Conservation (phyloP, 2,329 filamentous ascomycete species). For the Sarocladium oryzae region DNA sequence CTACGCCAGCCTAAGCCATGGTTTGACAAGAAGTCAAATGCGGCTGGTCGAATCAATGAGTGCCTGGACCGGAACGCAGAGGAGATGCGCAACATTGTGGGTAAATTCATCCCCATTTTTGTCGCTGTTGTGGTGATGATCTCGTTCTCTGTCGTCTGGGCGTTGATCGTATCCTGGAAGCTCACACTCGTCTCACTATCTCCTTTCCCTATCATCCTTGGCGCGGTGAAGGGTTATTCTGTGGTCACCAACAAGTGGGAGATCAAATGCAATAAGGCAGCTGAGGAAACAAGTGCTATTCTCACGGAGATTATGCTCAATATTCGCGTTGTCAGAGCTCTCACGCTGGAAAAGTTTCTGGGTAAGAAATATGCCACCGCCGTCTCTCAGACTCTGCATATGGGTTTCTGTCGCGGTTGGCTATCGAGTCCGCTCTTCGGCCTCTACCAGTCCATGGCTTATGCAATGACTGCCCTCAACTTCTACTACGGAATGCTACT, state of each 20-base stretch:
- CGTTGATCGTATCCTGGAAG: slow-evolving; percentile 68
- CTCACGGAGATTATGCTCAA: slow-evolving; percentile 72
- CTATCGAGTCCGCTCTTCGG: slow-evolving; percentile 70
- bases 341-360: slow-evolving; percentile 71
- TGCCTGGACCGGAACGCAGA: slow-evolving; percentile 77
- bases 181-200: slow-evolving; percentile 71
- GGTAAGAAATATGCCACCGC: slow-evolving; percentile 51
- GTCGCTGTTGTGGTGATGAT: slow-evolving; percentile 64
- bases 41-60: slow-evolving; percentile 56
- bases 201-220: slow-evolving; percentile 60
- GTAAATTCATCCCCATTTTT: slow-evolving; percentile 66
- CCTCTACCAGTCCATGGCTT: slow-evolving; percentile 64
- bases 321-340: slow-evolving; percentile 68
- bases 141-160: slow-evolving; percentile 65
- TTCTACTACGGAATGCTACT: slow-evolving; percentile 77
- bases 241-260: slow-evolving; percentile 67
- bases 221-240: slow-evolving; percentile 59
- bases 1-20: slow-evolving; percentile 71
- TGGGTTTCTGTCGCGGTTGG: slow-evolving; percentile 60
- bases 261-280: slow-evolving; percentile 54
- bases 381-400: slow-evolving; percentile 42
- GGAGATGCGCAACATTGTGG: slow-evolving; percentile 78
- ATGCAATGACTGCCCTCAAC: slow-evolving; percentile 69
- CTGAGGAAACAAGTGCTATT: slow-evolving; percentile 46
- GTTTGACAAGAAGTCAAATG: slow-evolving; percentile 67